These are phyloP conservation scores for Colletotrichum caudatum DNA, from an alignment of 2,329 filamentous ascomycete genomes.

Conservation along the genomic window DNA sequence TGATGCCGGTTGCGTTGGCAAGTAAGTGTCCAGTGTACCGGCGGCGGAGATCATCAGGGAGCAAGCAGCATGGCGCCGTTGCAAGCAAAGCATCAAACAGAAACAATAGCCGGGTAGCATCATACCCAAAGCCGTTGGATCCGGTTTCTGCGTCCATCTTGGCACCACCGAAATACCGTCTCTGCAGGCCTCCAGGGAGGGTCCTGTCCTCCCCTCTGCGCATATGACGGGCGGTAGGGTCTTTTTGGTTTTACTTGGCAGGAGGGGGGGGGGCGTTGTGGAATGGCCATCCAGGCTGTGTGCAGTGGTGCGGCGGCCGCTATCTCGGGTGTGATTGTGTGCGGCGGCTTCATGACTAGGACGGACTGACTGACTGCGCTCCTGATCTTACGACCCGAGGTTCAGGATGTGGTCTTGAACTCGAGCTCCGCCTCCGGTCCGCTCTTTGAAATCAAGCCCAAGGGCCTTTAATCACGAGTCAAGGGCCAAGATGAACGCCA, in stretches of 20 bases:
- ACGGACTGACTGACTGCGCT: no score
- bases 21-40: neutral
- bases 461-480: constrained; percentile 21
- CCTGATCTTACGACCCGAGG: constrained; percentile 9
- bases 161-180: neutral
- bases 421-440: constrained; percentile 19
- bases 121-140: constrained; percentile 17
- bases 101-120: neutral
- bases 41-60: constrained; percentile 4
- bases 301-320: constrained; percentile 14
- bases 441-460: constrained; percentile 13
- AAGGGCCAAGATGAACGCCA: constrained; percentile 15
- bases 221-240: constrained; percentile 24
- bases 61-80: neutral
- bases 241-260: neutral
- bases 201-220: constrained; percentile 25
- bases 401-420: constrained; percentile 1
- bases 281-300: constrained; percentile 13
- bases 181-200: constrained; percentile 31
- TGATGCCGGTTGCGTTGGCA: constrained; percentile 10
- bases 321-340: constrained; percentile 23
- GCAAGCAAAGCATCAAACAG: constrained; percentile 1
- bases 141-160: constrained; percentile 27
- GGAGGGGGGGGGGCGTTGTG: constrained; percentile 19
- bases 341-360: constrained; percentile 13